Evolutionary conservation across 2,329 filamentous ascomycete species (phyloP), one percentile per base, ranked within the genome.

Genomic region (Colletotrichum agaves): DNA sequence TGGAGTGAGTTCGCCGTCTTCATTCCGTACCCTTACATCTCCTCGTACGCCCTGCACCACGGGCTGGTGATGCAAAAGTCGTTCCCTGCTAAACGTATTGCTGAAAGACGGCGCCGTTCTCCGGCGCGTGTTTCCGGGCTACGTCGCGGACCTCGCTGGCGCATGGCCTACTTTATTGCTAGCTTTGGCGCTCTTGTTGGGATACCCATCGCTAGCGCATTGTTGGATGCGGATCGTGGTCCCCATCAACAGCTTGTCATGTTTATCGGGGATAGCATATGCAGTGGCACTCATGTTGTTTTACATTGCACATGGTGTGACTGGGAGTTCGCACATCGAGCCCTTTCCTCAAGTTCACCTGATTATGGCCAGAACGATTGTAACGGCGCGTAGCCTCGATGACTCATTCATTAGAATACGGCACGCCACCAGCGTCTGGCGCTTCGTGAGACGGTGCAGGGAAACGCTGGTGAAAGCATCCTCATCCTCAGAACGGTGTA

Each of bases 1-100:
- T 50, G 23, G 46, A 50, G 46, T 50, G n/a, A n/a, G n/a, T n/a
- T 50, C 27, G 46, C 46, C 7, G 15, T 50, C 13, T 50, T 50
- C 46, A 50, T 50, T 5, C 46, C 46, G 0, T 27, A n/a, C 2
- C 11, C 46, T n/a, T 50, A 50, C 21, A 50, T 50, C 19, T 50
- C 21, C 46, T 50, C 46, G 13, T 50, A 50, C 2, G 46, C 21
- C 4, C 23, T 33, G 23, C 23, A 33, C 46, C 5, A 21, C 27
- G 46, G 46, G 21, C 27, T 50, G 13, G 46, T 19, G 12, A 27
- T 27, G 21, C 46, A 27, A 2, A 5, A 50, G 1, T 21, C 46
- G 2, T 50, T 27, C 23, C 23, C n/a, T 50, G 46, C 19, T 50
- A 8, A 50, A 50, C 21, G 13, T 27, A 2, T 21, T 50, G 2